Base-by-base conservation (phyloP, 1,139 yeast genomes). In the Candida mesenterica region DNA sequence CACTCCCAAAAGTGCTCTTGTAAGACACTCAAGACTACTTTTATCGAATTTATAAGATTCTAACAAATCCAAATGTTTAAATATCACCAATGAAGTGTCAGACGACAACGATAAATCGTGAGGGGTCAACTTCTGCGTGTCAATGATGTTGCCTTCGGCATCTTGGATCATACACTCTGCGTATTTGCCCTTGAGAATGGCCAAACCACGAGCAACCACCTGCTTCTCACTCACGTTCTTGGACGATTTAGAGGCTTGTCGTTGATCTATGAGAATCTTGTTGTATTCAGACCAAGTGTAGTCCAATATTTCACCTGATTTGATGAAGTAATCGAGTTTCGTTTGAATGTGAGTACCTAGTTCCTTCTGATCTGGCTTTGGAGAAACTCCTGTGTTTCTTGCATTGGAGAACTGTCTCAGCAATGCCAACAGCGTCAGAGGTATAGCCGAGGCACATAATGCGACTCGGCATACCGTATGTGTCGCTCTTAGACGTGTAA, bases 1-100 rank as follows among this genome's bases (percentile, higher is more conserved):
- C 1, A 79, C 68, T 3, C 90, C 89, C 18, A 83, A 53, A 6
- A 81, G 60, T 1, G 72, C 62, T 43, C 72, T 69, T 31, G 76
- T 48, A 32, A 82, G 54, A 33, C 73, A 57, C 33, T 62, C 59
- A 46, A 79, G 77, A 5, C 61, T 44, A 16, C 55, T 56, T 25
- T 48, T 53, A 13, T 55, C 55, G n/a, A 53, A 33, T 3, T 30
- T 48, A 6, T 52, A 34, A 18, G 48, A 49, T 36, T 56, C 60
- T 10, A 64, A 45, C 13, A 53, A 44, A 37, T 57, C 41, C 24
- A 70, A 40, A 30, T 59, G 61, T 16, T 59, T 50, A 47, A 67
- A 68, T 5, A 70, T 49, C 2, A 44, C 39, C 19, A 51, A 36
- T 18, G 67, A 55, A 32, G 30, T 46, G 3, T 50, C 47, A 7